phyloP scores from a whole-genome alignment of 768 basidiomycete genomes.

The Hericium erinaceus region DNA sequence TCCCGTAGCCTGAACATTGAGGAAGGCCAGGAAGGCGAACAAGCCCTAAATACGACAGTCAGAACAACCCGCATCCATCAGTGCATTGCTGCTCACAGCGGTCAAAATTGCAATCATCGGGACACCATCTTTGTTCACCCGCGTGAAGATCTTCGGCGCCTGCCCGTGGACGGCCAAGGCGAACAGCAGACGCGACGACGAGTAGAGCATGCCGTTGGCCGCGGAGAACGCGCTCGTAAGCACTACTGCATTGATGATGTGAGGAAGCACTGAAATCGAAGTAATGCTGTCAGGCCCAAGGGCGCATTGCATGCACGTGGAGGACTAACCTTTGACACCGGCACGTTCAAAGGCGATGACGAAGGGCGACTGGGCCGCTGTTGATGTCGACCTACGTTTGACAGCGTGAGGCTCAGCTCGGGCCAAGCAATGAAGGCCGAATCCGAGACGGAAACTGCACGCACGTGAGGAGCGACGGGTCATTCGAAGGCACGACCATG shows the following conservation, averaged over 20 bases:
- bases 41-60: constrained; percentile 1
- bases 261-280: constrained; percentile 6
- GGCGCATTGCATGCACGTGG: too few relatives aligned
- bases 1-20: constrained; percentile 5
- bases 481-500: constrained; percentile 15
- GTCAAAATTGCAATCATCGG: constrained; percentile 9
- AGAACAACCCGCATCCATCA: too few relatives aligned
- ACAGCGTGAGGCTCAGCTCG: background rate
- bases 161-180: constrained; percentile 11
- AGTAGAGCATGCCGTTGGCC: constrained; percentile 13
- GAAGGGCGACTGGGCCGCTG: constrained; percentile 13
- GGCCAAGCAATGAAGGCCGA: background rate
- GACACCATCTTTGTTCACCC: constrained; percentile 3
- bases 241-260: constrained; percentile 14
- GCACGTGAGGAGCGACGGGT: constrained; percentile 10
- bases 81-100: background rate
- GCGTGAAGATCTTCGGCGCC: constrained; percentile 9
- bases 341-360: constrained; percentile 12
- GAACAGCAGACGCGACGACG: constrained; percentile 11
- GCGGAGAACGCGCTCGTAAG: constrained; percentile 11
- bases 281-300: background rate
- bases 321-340: constrained; percentile 10
- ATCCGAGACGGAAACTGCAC: background rate
- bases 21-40: constrained; percentile 11
- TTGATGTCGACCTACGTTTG: constrained; percentile 5